Base-by-base conservation (phyloP, 73 alveolate species). In the Paramecium bursaria region DNA sequence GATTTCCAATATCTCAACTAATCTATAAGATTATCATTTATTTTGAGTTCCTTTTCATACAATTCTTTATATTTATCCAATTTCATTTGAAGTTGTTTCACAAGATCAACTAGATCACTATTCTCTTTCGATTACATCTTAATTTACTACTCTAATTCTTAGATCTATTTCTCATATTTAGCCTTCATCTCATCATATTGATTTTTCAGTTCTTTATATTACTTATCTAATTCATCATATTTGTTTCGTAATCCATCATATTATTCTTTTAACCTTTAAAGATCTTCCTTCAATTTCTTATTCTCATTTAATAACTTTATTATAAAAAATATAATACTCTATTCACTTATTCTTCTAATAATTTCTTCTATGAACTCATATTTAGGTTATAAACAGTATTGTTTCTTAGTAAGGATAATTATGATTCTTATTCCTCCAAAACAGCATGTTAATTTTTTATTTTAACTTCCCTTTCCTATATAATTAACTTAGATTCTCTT, bases 1-100 rank as follows among this genome's bases (percentile, higher is more conserved):
- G 76, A 57, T 30, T 57, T 57, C 76, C 76, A 57, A 57, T 57
- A 57, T n/a, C 33, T 57, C 9, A 57, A 5, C 5, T 57, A 17
- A 27, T 57, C 76, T 9, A 17, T 57, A 11, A 57, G 26, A 30
- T 57, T 50, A 13, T 30, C 1, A 14, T 57, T 57, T 27, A 30
- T 57, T 57, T 57, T 7, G 3, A 30, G 27, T 57, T 57, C 13
- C 0, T 7, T 29, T 57, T 57, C 76, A 57, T 57, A 57, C 14
- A 57, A 14, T 30, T 57, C 76, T 14, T 30, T 23, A 57, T 27
- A 57, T 17, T 30, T 57, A 11, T 57, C 76, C 0, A 57, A 27
- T 30, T 57, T 19, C 13, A 25, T 57, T 57, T 48, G 33, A 2
- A 57, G 33, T 26, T 57, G 33, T n/a, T 57, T 57, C n/a, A 50